Base-by-base conservation (phyloP, 202 grass and related monocot species). In the Eragrostis tef region DNA sequence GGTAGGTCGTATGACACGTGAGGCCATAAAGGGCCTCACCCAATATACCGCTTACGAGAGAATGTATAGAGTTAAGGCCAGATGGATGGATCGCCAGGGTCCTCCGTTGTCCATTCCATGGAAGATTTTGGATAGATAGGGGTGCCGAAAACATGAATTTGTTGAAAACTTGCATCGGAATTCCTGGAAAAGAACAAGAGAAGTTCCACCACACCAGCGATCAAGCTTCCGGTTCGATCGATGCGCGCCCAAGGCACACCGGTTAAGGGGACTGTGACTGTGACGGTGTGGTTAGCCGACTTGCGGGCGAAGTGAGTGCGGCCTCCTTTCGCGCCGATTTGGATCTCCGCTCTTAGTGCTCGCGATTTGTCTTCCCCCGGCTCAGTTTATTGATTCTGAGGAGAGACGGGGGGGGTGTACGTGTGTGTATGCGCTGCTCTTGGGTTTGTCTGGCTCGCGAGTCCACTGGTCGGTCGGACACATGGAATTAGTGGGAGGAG, bases 261-360 rank as follows among this genome's bases (percentile, higher is more conserved):
- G n/a, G n/a, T n/a, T n/a, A n/a, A n/a, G n/a, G n/a, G n/a, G n/a
- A n/a, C n/a, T n/a, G n/a, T n/a, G n/a, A n/a, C n/a, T n/a, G n/a
- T n/a, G n/a, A n/a, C n/a, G n/a, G n/a, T n/a, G n/a, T n/a, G n/a
- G n/a, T n/a, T n/a, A n/a, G n/a, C n/a, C n/a, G n/a, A n/a, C 71
- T 43, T 79, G 84, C 25, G 67, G 60, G 22, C 21, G 74, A 78
- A 62, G 87, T 27, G 83, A 79, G 8, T 41, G 83, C n/a, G 62
- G 1, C 50, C 34, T 68, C 46, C 24, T 86, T 70, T 74, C 2
- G 53, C 88, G 45, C 15, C 54, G 88, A 90, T 83, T 86, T 73
- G 62, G 79, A 86, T 86, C 88, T 83, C 88, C 88, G 61, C 53
- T 60, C 74, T 79, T 78, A 2, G 73, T 53, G 87, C 67, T 79